These are phyloP conservation scores for Pugionium cornutum DNA, from an alignment of 345 rosid genomes.

Conservation along the genomic window DNA sequence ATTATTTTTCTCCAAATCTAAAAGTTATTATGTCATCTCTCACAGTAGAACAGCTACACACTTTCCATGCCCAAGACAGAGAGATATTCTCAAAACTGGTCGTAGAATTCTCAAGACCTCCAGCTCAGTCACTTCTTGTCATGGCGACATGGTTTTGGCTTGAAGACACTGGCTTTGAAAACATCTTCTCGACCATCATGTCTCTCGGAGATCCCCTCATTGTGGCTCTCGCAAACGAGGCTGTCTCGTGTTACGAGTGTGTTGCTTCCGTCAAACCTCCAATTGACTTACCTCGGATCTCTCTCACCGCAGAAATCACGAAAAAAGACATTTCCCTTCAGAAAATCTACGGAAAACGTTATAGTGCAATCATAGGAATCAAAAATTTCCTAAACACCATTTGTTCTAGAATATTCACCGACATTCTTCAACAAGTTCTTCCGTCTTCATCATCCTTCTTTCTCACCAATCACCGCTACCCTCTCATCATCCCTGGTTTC, in stretches of 20 bases:
- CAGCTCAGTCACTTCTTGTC: constrained; percentile 46
- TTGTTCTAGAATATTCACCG: constrained; percentile 43
- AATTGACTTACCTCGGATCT: constrained; percentile 5
- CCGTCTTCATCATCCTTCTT: not conserved
- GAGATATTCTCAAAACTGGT: constrained; percentile 45
- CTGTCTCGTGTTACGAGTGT: constrained; percentile 28
- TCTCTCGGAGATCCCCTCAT: constrained; percentile 29
- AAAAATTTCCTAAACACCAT: constrained; percentile 43
- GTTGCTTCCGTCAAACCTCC: constrained; percentile 15
- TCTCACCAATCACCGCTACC: not conserved
- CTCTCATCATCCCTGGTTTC: constrained; percentile 44
- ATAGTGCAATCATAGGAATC: constrained; percentile 43
- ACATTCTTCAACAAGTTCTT: constrained; percentile 34
- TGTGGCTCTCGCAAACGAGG: constrained; percentile 40
- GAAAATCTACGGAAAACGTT: constrained; percentile 34
- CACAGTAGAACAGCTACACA: constrained; percentile 31
- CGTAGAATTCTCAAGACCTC: constrained; percentile 24
- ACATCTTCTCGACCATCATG: constrained; percentile 27
- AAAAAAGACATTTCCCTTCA: constrained; percentile 26
- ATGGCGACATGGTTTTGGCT: constrained; percentile 58
- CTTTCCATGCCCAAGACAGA: constrained; percentile 44
- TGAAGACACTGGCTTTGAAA: constrained; percentile 36
- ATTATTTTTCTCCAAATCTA: not conserved
- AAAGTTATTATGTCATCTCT: constrained; percentile 25
- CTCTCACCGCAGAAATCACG: constrained; percentile 35